Percentiles rank a stretch among this genome's conserved stretches.
Evolutionary conservation across 768 basidiomycete genomes (phyloP).

Genomic region (Leccinum disarticulatum): DNA sequence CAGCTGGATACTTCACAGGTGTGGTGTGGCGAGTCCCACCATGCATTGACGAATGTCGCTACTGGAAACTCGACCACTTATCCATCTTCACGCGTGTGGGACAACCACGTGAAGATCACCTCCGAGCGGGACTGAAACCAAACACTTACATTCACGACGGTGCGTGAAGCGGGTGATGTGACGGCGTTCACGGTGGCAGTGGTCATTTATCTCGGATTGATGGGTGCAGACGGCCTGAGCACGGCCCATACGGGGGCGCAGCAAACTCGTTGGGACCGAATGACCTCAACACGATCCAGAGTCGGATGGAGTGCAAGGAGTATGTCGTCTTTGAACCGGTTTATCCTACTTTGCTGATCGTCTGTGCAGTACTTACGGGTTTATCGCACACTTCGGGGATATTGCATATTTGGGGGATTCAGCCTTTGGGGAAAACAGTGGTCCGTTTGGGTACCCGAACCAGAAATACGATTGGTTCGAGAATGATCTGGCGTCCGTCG

Average conservation of each 20-base stretch:
- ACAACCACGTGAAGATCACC: slow-evolving; percentile 24
- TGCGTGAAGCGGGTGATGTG: slow-evolving; percentile 20
- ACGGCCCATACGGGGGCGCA: slow-evolving; percentile 26
- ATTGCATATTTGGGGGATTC: slow-evolving; percentile 23
- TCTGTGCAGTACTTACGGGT: slow-evolving; percentile 22
- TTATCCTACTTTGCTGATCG: slow-evolving; percentile 1
- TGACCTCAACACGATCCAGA: slow-evolving; percentile 31
- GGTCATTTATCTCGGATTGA: too few relatives aligned
- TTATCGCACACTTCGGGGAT: slow-evolving; percentile 27
- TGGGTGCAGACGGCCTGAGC: slow-evolving; percentile 27
- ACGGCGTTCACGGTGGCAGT: slow-evolving; percentile 13
- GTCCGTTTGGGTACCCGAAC: slow-evolving; percentile 30
- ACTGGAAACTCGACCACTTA: background rate
- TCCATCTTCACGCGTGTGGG: too few relatives aligned
- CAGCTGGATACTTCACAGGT: slow-evolving; percentile 13
- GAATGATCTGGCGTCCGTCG: slow-evolving; percentile 22
- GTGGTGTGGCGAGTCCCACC: slow-evolving; percentile 24
- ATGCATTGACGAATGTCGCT: slow-evolving; percentile 18
- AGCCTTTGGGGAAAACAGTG: slow-evolving; percentile 17
- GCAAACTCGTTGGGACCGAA: slow-evolving; percentile 24
- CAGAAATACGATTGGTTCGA: slow-evolving; percentile 31
- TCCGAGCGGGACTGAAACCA: slow-evolving; percentile 15
- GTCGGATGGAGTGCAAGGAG: slow-evolving; percentile 29
- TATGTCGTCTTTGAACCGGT: slow-evolving; percentile 2
- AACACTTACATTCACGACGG: slow-evolving; percentile 26